Conservation (phyloP, 768 basidiomycete genomes). For the Kwoniella botswanensis region DNA sequence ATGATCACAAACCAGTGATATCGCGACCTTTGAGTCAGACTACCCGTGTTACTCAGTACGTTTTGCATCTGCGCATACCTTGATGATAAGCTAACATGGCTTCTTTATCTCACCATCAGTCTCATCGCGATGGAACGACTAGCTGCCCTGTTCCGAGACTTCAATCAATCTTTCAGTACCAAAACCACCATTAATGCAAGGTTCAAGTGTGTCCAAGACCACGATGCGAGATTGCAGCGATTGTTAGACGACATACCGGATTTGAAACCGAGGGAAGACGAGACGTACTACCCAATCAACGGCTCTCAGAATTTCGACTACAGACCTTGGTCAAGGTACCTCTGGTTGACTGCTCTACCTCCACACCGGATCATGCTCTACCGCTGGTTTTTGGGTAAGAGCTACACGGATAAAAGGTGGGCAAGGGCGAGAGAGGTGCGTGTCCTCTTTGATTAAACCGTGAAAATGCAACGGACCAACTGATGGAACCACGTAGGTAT, state of each 20-base stretch:
- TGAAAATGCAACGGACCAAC: too few relatives aligned
- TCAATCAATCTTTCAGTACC: slow-evolving; percentile 17
- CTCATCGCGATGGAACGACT: slow-evolving; percentile 26
- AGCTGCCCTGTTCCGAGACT: slow-evolving; percentile 28
- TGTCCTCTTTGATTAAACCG: background rate
- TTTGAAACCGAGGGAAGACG: slow-evolving; percentile 20
- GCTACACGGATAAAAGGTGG: slow-evolving; percentile 28
- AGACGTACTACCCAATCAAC: slow-evolving; percentile 5
- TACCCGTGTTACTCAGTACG: slow-evolving; percentile 30
- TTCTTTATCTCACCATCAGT: slow-evolving; percentile 1
- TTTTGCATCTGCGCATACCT: background rate
- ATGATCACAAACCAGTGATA: slow-evolving; percentile 12
- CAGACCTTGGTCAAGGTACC: slow-evolving; percentile 24
- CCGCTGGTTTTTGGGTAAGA: slow-evolving; percentile 22
- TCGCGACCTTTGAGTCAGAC: slow-evolving; percentile 21
- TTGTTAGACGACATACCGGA: slow-evolving; percentile 22
- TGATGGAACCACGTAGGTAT: slow-evolving; percentile 3
- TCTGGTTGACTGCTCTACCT: slow-evolving; percentile 27
- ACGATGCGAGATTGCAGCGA: slow-evolving; percentile 12
- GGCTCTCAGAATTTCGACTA: slow-evolving; percentile 17
- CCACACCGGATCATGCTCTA: slow-evolving; percentile 24
- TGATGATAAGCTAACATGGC: background rate
- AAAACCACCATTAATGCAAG: slow-evolving; percentile 22
- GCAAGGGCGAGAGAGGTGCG: slow-evolving; percentile 20
- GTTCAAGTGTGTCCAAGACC: slow-evolving; percentile 21